Conservation (phyloP, 805 yeast species). For the Teunomyces panamensis region DNA sequence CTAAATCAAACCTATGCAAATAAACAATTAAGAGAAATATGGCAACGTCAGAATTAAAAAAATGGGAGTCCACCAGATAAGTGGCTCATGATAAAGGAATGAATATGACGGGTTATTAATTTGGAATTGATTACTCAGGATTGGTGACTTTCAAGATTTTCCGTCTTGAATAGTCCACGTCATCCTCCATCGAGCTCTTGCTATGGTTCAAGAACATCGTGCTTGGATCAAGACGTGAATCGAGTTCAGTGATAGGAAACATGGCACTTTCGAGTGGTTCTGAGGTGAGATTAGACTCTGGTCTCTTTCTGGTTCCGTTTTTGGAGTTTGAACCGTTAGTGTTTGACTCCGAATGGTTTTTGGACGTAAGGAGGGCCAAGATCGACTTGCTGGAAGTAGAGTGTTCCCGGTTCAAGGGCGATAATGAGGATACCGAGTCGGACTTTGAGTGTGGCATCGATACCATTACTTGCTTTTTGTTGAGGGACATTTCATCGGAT, state of each 20-base stretch:
- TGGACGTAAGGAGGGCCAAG: constrained; percentile 21
- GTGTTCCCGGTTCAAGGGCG: constrained; percentile 25
- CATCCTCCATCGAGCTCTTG: constrained; percentile 48
- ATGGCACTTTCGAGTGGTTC: constrained; percentile 10
- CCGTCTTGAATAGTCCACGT: constrained; percentile 54
- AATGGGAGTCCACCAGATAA: not conserved
- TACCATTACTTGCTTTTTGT: constrained; percentile 13
- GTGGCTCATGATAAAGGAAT: not conserved
- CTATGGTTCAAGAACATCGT: constrained; percentile 44
- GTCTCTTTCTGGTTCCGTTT: constrained; percentile 9
- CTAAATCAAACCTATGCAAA: not conserved
- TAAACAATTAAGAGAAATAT: not conserved
- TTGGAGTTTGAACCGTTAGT: constrained; percentile 8
- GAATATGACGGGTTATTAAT: not conserved
- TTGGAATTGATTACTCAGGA: constrained; percentile 13
- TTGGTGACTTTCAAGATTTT: constrained; percentile 53
- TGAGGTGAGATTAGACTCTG: constrained; percentile 4
- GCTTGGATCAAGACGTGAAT: constrained; percentile 60
- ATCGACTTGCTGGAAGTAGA: constrained; percentile 32
- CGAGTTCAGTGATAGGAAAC: constrained; percentile 28
- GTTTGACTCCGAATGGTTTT: constrained; percentile 8
- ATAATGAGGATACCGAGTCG: constrained; percentile 6
- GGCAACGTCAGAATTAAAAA: not conserved
- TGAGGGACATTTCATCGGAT: constrained; percentile 27
- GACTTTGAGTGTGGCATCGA: constrained; percentile 8